Percentiles rank a stretch among this genome's conserved stretches.
Conservation (phyloP, 257 asterid genomes). For the Salvia miltiorrhiza region DNA sequence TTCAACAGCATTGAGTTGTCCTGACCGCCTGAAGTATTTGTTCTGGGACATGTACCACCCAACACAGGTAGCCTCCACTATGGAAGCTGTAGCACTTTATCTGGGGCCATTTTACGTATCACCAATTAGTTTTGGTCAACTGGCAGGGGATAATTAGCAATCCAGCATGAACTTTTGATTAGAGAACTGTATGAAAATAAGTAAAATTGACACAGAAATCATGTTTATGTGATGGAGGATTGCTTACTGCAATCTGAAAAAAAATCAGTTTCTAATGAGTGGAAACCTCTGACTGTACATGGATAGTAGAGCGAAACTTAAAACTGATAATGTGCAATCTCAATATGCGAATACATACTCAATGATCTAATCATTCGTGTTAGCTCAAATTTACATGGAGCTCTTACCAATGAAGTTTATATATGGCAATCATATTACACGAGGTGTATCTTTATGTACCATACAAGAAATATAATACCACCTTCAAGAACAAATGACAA, state of each 20-base stretch:
- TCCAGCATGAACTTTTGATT: neutral
- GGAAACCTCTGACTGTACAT: neutral
- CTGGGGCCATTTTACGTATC: conserved; percentile 16
- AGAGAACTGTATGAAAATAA: neutral
- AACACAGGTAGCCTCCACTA: conserved; percentile 36
- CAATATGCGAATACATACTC: neutral
- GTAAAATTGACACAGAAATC: neutral
- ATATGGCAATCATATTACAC: neutral
- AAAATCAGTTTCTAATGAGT: neutral
- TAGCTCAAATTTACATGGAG: neutral
- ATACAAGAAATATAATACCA: neutral
- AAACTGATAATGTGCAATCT: neutral
- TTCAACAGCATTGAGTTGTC: conserved; percentile 32
- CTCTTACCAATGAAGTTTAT: neutral
- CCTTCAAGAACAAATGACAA: neutral
- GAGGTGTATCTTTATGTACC: neutral
- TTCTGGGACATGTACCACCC: conserved; percentile 65
- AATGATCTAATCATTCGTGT: neutral
- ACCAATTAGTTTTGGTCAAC: conserved; percentile 31
- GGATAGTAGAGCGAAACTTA: neutral
- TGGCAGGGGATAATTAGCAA: conserved; percentile 22
- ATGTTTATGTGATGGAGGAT: neutral
- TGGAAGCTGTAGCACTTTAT: conserved; percentile 36
- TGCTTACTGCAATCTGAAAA: neutral
- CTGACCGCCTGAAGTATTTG: conserved; percentile 28